Percentiles rank a stretch among this genome's conserved stretches.
These are phyloP conservation scores for Picochlorum sp. DNA, from an alignment of 139 green algal species.

Conservation along the genomic window DNA sequence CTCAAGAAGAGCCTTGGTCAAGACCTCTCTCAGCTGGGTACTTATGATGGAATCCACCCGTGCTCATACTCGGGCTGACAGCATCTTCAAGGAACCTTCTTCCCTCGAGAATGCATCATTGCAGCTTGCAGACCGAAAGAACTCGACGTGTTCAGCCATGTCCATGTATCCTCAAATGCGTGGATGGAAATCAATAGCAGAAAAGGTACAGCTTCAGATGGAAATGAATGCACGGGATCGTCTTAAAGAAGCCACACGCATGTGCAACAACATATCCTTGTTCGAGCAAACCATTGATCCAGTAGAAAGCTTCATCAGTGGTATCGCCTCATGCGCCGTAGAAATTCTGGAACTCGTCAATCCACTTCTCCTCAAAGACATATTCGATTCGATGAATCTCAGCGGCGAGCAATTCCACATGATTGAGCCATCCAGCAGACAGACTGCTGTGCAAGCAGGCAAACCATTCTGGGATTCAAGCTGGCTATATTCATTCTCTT, in stretches of 20 bases:
- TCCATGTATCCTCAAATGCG: not conserved
- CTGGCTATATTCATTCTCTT: slow-evolving; percentile 39
- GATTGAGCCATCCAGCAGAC: not conserved
- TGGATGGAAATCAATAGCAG: not conserved
- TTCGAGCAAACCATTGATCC: not conserved
- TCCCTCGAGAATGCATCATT: too few species aligned
- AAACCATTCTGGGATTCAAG: slow-evolving; percentile 24
- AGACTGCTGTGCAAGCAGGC: slow-evolving; percentile 8
- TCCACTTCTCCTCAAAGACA: not conserved
- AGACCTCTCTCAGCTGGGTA: slow-evolving; percentile 8
- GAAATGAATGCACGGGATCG: not conserved
- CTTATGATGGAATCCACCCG: not conserved
- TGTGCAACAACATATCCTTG: not conserved
- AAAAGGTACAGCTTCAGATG: not conserved
- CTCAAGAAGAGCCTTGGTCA: not conserved
- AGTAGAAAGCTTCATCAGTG: slow-evolving; percentile 2
- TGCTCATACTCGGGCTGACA: not conserved
- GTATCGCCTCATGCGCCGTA: not conserved
- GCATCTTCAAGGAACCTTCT: not conserved
- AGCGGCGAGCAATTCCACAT: not conserved
- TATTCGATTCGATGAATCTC: not conserved
- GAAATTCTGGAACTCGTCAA: slow-evolving; percentile 3
- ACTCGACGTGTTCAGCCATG: too few species aligned
- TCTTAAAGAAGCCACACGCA: not conserved
- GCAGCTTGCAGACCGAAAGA: too few species aligned